These are phyloP conservation scores for Aspergillus thermomutatus DNA, from an alignment of 2,329 filamentous ascomycete species.

Conservation along the genomic window DNA sequence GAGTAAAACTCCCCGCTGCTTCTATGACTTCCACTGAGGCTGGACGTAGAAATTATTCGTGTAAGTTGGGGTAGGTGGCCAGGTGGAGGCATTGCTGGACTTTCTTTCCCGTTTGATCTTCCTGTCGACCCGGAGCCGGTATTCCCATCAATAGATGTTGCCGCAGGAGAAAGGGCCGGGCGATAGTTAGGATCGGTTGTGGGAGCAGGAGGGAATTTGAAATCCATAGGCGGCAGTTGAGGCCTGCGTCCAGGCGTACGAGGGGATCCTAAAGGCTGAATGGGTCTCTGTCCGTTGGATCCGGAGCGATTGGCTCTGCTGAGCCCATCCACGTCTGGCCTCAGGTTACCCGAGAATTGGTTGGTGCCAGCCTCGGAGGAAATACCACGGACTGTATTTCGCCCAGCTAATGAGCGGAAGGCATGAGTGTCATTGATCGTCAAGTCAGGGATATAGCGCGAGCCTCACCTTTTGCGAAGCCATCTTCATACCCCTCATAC, in stretches of 20 bases:
- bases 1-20: conserved; percentile 96
- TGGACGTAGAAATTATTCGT: conserved; percentile 71
- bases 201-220: conserved; percentile 55
- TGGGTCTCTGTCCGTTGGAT: conserved; percentile 30
- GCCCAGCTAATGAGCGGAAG: conserved; percentile 24
- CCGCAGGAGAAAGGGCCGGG: conserved; percentile 27
- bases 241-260: conserved; percentile 38
- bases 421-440: neutral
- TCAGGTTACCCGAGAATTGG: conserved; percentile 24
- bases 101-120: conserved; percentile 23
- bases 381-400: conserved; percentile 31
- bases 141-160: conserved; percentile 26
- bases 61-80: conserved; percentile 48
- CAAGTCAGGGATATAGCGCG: neutral
- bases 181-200: conserved; percentile 23
- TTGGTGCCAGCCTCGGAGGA: conserved; percentile 30
- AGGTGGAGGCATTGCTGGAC: conserved; percentile 23
- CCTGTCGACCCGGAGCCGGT: conserved; percentile 9
- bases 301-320: conserved; percentile 21
- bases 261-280: conserved; percentile 36
- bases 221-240: conserved; percentile 43
- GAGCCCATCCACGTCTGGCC: conserved; percentile 33
- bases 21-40: conserved; percentile 72
- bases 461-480: conserved; percentile 37
- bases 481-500: conserved; percentile 39